These are phyloP conservation scores for Acer yangbiense DNA, from an alignment of 345 rosid species.

Conservation along the genomic window DNA sequence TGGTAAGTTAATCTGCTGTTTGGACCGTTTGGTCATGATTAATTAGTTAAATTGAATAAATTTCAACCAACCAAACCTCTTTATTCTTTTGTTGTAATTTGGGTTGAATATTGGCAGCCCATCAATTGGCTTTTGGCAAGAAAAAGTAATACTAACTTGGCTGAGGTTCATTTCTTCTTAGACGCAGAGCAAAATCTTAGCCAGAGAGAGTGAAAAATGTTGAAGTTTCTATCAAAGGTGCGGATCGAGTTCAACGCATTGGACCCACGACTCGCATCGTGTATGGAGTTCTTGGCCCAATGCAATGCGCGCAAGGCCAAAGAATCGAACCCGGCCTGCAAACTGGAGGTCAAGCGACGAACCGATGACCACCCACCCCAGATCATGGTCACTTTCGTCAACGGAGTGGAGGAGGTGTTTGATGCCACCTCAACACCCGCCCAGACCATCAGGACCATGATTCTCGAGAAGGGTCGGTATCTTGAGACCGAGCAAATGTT, in stretches of 20 bases:
- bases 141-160: no score
- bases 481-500: slow-evolving; percentile 95
- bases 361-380: slow-evolving; percentile 83
- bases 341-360: slow-evolving; percentile 80
- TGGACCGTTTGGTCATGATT: no score
- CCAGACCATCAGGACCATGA: slow-evolving; percentile 72
- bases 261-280: slow-evolving; percentile 75
- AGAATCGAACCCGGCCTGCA: slow-evolving; percentile 87
- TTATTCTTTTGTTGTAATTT: no score
- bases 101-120: no score
- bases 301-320: slow-evolving; percentile 89
- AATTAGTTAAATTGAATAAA: no score
- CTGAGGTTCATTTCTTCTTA: neutral
- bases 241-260: slow-evolving; percentile 77
- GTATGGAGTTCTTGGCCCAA: slow-evolving; percentile 90
- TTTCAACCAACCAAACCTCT: no score
- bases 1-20: no score
- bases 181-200: neutral
- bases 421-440: slow-evolving; percentile 81
- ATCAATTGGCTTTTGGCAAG: no score
- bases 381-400: slow-evolving; percentile 81
- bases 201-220: slow-evolving; percentile 44
- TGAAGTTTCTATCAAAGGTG: slow-evolving; percentile 89
- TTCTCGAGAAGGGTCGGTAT: slow-evolving; percentile 73
- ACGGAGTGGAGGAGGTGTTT: slow-evolving; percentile 77